A percentile compares a stretch with the other conserved stretches of the same genome.
phyloP scores from a whole-genome alignment of 805 yeast species.

The Teunomyces barrocoloradensis region DNA sequence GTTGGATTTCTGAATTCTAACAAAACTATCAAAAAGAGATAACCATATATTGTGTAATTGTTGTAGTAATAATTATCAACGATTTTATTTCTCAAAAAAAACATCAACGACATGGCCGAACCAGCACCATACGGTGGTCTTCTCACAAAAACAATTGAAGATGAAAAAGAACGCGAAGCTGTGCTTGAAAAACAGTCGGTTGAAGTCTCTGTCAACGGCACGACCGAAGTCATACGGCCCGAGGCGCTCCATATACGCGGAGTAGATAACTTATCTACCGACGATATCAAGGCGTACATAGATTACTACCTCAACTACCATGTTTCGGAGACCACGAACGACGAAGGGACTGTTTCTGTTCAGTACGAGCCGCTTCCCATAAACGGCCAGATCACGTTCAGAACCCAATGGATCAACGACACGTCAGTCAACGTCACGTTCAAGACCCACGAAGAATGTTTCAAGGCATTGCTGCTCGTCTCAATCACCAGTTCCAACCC shows the following conservation, averaged over 20 bases:
- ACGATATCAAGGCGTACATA: constrained; percentile 56
- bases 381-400: constrained; percentile 35
- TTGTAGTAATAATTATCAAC: no score
- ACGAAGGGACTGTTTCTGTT: constrained; percentile 9
- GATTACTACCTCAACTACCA: constrained; percentile 43
- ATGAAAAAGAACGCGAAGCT: constrained; percentile 32
- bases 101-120: constrained; percentile 9
- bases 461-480: constrained; percentile 20
- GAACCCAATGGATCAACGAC: constrained; percentile 68
- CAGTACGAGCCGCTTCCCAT: constrained; percentile 23
- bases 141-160: constrained; percentile 38
- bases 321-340: constrained; percentile 13
- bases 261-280: constrained; percentile 61
- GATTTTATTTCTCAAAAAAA: not conserved
- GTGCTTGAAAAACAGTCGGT: constrained; percentile 31
- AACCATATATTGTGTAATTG: no score
- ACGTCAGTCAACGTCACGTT: constrained; percentile 55
- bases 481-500: not conserved
- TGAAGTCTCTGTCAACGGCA: constrained; percentile 31
- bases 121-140: constrained; percentile 39
- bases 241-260: constrained; percentile 54
- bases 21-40: no score
- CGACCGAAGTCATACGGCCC: constrained; percentile 36
- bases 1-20: no score
- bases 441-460: constrained; percentile 40